phyloP scores from a whole-genome alignment of 1,284 basidiomycete genomes.

The Amylostereum chailletii region DNA sequence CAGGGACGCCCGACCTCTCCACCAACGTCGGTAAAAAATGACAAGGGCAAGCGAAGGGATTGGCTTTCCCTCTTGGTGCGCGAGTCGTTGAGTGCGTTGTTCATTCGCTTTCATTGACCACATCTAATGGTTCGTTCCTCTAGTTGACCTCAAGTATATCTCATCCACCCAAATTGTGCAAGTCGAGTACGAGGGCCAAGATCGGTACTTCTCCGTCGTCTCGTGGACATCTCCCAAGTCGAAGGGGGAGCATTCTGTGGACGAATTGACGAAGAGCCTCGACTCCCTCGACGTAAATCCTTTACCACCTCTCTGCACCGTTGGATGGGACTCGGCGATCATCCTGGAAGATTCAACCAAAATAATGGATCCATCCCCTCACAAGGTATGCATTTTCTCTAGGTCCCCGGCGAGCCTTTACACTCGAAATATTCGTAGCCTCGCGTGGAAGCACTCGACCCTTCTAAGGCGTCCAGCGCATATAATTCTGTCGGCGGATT shows the following conservation, averaged over 20 bases:
- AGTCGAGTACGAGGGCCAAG: conserved; percentile 53
- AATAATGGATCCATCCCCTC: neutral
- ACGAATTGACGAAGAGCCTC: conserved; percentile 32
- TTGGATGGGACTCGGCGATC: conserved; percentile 56
- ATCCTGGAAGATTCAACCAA: conserved; percentile 28
- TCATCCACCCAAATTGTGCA: conserved; percentile 53
- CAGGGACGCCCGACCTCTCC: conserved; percentile 5
- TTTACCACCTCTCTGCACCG: conserved; percentile 38
- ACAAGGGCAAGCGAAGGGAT: conserved; percentile 38
- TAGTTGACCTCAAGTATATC: conserved; percentile 72
- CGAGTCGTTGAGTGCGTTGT: conserved; percentile 48
- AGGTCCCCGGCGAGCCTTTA: conserved; percentile 2
- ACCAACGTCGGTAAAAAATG: conserved; percentile 11
- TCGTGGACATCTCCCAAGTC: conserved; percentile 33
- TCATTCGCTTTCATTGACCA: neutral
- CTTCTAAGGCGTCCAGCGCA: conserved; percentile 36
- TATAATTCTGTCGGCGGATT: conserved; percentile 84
- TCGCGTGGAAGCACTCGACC: conserved; percentile 35
- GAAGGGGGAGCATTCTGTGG: conserved; percentile 15
- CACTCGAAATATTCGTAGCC: conserved; percentile 20
- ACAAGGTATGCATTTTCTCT: conserved; percentile 1
- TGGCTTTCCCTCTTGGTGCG: conserved; percentile 61
- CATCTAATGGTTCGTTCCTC: conserved; percentile 8
- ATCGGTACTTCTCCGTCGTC: conserved; percentile 44
- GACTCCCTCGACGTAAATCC: conserved; percentile 32